phyloP scores from a whole-genome alignment of 202 grass and related monocot species.

The Dendrocalamus latiflorus region DNA sequence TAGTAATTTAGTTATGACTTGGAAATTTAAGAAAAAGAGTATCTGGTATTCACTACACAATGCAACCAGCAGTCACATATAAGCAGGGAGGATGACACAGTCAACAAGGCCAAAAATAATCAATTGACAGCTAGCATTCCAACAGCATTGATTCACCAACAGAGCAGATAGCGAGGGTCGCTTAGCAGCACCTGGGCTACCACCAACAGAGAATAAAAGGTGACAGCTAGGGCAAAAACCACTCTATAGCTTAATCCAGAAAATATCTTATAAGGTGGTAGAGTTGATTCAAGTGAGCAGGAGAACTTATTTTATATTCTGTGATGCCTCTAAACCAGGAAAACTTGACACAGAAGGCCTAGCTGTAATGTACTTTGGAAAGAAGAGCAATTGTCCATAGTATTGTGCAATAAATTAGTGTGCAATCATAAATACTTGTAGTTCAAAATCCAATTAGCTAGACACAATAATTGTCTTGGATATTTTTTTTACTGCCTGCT shows the following conservation, averaged over 20 bases:
- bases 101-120: not conserved
- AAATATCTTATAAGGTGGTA: not conserved
- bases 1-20: not conserved
- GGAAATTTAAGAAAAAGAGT: not conserved
- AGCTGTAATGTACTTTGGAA: not conserved
- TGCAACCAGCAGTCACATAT: not conserved
- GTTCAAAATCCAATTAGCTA: not conserved
- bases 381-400: not conserved
- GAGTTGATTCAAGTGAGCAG: not conserved
- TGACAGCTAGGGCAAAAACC: not conserved
- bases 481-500: not conserved
- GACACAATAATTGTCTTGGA: not conserved
- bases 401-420: not conserved
- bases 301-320: not conserved
- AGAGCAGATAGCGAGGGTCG: not conserved
- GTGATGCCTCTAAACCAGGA: not conserved
- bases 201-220: not conserved
- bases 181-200: not conserved
- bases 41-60: not conserved
- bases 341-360: not conserved
- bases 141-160: constrained; percentile 15
- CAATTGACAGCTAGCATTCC: not conserved
- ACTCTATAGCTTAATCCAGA: not conserved
- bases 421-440: not conserved
- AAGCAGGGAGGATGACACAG: not conserved